These are phyloP conservation scores for Yamadazyma buinensis DNA, from an alignment of 1,139 yeast genomes.

Conservation along the genomic window DNA sequence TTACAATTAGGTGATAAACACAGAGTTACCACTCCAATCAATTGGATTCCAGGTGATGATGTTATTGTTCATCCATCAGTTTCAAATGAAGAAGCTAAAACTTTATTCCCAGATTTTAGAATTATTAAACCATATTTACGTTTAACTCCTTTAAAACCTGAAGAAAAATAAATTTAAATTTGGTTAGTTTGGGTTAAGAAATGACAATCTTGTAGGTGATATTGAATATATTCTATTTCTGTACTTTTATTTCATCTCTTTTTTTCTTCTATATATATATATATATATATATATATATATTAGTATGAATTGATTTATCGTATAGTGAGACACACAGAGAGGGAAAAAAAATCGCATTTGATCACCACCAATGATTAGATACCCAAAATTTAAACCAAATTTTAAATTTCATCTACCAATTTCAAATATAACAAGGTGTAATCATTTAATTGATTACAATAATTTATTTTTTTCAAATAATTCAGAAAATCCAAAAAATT, in stretches of 20 bases:
- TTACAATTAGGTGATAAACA: conserved; percentile 71
- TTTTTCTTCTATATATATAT: too few relatives aligned
- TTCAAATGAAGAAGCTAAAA: conserved; percentile 67
- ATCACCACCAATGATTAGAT: not conserved
- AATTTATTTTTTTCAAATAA: too few relatives aligned
- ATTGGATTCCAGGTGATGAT: conserved; percentile 86
- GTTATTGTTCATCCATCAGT: conserved; percentile 78
- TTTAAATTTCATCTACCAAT: not conserved
- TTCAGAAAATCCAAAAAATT: conserved; percentile 1
- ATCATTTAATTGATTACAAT: too few relatives aligned
- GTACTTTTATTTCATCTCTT: not conserved
- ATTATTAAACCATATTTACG: conserved; percentile 73
- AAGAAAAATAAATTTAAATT: conserved; percentile 5
- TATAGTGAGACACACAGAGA: not conserved
- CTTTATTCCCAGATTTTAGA: conserved; percentile 71
- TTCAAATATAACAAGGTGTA: too few relatives aligned
- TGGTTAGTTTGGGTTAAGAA: not conserved
- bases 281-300: too few relatives aligned
- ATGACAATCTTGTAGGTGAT: too few relatives aligned
- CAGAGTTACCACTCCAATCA: conserved; percentile 77
- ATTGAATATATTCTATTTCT: not conserved
- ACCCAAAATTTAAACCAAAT: not conserved
- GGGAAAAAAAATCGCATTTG: not conserved
- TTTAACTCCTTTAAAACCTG: conserved; percentile 30
- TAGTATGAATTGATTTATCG: too few relatives aligned